A percentile compares a stretch with the other conserved stretches of the same genome.
phyloP scores from a whole-genome alignment of 495 filamentous ascomycete species.

The Aspergillus ellipticus region DNA sequence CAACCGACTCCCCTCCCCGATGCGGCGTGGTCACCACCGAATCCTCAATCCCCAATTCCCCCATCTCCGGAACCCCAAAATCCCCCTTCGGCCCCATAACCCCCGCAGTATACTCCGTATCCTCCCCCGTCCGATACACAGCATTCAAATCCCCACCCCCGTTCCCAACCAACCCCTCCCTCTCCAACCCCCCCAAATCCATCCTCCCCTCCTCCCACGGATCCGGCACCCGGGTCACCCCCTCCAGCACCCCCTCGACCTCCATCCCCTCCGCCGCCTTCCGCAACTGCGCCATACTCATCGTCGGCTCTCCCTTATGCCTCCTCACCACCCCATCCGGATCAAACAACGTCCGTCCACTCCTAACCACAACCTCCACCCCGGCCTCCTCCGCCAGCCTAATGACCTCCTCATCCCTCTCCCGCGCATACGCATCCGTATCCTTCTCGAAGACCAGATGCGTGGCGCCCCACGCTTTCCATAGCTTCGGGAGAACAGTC shows the following conservation, averaged over 20 bases:
- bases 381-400: conserved; percentile 56
- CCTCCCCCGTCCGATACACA: conserved; percentile 35
- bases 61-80: conserved; percentile 57
- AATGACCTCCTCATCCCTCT: conserved; percentile 53
- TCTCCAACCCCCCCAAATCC: conserved; percentile 47
- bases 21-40: conserved; percentile 52
- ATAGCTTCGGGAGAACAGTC: conserved; percentile 62
- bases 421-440: conserved; percentile 62
- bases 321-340: conserved; percentile 60
- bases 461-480: conserved; percentile 62
- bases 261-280: conserved; percentile 41
- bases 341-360: conserved; percentile 64
- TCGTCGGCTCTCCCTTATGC: conserved; percentile 62
- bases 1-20: conserved; percentile 59
- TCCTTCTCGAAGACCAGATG: conserved; percentile 74
- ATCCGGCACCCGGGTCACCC: conserved; percentile 53
- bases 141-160: conserved; percentile 52
- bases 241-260: conserved; percentile 51
- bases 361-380: conserved; percentile 56
- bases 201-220: conserved; percentile 48
- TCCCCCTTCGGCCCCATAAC: conserved; percentile 58
- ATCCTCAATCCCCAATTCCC: conserved; percentile 60
- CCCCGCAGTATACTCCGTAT: conserved; percentile 47
- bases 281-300: conserved; percentile 63
- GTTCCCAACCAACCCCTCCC: conserved; percentile 43